Evolutionary conservation across 345 rosid species (phyloP), one percentile per base, ranked within the genome.

Genomic region (Euphorbia peplus): DNA sequence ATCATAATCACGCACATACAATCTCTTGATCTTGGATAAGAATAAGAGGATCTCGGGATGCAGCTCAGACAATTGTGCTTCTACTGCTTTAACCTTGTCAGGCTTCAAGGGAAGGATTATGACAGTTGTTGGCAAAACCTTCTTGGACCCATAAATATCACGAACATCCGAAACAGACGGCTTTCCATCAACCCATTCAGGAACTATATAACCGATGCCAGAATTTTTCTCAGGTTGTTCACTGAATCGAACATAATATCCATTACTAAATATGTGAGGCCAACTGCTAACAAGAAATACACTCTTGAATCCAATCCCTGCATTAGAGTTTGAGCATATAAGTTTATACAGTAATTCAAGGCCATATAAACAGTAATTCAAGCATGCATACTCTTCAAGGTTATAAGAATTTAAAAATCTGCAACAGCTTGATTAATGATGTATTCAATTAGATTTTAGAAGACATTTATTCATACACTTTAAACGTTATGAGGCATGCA

Each of bases 271-370:
- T 19, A 74, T 62, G 42, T 63, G 28, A 55, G 78, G 78, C 6
- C n/a, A 28, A 25, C 12, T 19, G 12, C 60, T 75, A 18, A 75
- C 54, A 74, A n/a, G n/a, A n/a, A n/a, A n/a, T n/a, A n/a, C n/a
- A n/a, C n/a, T n/a, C n/a, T n/a, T n/a, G n/a, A n/a, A 68, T 21
- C 77, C 70, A n/a, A 69, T 75, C 8, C 78, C 70, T 57, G 63
- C 30, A 73, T 3, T 19, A 24, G 0, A 57, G 19, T n/a, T 25
- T 57, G n/a, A 57, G 8, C 8, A 28, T 25, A 3, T 4, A 32
- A 48, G 19, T 26, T 26, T n/a, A 55, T 3, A 35, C 39, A 8
- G 39, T 35, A 35, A 3, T 35, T 35, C 4, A 35, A 3, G 39
- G 8, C 3, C 39, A 35, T 35, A 35, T 8, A 46, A 3, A 46